phyloP scores from a whole-genome alignment of 768 basidiomycete species.

The Calocera viscosa region DNA sequence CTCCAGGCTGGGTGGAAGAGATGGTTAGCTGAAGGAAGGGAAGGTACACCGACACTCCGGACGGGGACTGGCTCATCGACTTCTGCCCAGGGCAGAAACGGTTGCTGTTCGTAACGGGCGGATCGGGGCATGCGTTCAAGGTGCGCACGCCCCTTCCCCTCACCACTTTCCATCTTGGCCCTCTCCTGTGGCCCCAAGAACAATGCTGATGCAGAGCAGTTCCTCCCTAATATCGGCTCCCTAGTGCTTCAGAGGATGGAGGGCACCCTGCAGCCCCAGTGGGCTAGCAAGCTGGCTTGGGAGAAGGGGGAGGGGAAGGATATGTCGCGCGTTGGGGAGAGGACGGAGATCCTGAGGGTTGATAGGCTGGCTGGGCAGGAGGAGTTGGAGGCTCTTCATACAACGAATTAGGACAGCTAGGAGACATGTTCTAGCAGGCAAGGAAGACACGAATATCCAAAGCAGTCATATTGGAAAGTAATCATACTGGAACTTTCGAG shows the following conservation, averaged over 20 bases:
- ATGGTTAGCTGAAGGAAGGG: neutral
- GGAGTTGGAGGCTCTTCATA: neutral
- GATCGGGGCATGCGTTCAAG: slow-evolving; percentile 83
- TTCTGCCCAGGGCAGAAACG: slow-evolving; percentile 45
- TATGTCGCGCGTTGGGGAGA: neutral
- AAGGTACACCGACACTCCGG: slow-evolving; percentile 83
- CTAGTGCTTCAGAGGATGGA: slow-evolving; percentile 64
- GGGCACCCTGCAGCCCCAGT: slow-evolving; percentile 41
- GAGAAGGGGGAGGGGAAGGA: neutral
- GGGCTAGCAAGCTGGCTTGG: slow-evolving; percentile 48
- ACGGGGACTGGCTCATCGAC: slow-evolving; percentile 84
- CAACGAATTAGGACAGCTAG: neutral
- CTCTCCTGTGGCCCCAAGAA: too few species aligned
- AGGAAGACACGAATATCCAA: too few species aligned
- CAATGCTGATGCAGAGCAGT: slow-evolving; percentile 36
- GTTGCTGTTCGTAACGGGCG: slow-evolving; percentile 73
- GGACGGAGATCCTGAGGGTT: neutral
- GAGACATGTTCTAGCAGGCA: too few species aligned
- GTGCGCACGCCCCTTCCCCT: slow-evolving; percentile 25
- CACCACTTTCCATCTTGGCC: neutral
- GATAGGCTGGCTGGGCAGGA: neutral
- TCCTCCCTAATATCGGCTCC: slow-evolving; percentile 71
- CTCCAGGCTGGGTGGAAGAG: neutral
- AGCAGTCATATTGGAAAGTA: too few species aligned
- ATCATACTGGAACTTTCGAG: too few species aligned